Conservation (phyloP, 1,284 basidiomycete species). For the Austroboletus rostrupii region DNA sequence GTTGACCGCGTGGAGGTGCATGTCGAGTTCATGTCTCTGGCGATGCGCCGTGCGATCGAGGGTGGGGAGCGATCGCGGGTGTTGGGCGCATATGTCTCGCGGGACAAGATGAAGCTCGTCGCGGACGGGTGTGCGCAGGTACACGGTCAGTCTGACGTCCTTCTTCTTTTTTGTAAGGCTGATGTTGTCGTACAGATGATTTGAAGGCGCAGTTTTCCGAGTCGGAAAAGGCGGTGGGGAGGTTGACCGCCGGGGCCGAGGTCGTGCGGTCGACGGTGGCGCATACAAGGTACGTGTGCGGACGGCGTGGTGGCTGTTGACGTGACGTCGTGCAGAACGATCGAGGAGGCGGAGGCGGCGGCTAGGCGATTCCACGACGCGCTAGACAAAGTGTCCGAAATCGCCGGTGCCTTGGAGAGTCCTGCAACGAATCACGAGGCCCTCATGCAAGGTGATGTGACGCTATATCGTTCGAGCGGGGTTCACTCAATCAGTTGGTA, state of each 20-base stretch:
- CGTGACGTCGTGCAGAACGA: conserved; percentile 35
- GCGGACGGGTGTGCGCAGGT: conserved; percentile 68
- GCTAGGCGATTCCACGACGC: conserved; percentile 53
- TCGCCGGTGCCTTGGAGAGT: conserved; percentile 52
- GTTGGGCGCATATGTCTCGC: conserved; percentile 77
- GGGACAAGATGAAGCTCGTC: conserved; percentile 74
- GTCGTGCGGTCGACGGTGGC: conserved; percentile 49
- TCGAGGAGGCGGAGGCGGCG: conserved; percentile 58
- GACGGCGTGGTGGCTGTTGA: conserved; percentile 4
- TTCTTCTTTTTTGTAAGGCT: too few species aligned
- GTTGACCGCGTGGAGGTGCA: conserved; percentile 64
- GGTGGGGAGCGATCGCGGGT: conserved; percentile 62
- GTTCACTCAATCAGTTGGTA: conserved; percentile 24
- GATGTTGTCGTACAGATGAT: conserved; percentile 42
- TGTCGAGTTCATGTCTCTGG: conserved; percentile 66
- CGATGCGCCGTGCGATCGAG: conserved; percentile 63
- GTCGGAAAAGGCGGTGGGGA: conserved; percentile 50
- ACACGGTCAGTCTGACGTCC: conserved; percentile 47
- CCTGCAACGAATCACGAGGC: conserved; percentile 49
- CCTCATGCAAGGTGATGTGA: conserved; percentile 51
- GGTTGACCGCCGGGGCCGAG: conserved; percentile 57
- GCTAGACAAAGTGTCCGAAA: conserved; percentile 52
- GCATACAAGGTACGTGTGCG: conserved; percentile 40
- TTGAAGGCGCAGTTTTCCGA: conserved; percentile 50
- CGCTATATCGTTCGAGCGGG: neutral